Conservation (phyloP, 805 yeast species). For the Teunomyces cretensis region DNA sequence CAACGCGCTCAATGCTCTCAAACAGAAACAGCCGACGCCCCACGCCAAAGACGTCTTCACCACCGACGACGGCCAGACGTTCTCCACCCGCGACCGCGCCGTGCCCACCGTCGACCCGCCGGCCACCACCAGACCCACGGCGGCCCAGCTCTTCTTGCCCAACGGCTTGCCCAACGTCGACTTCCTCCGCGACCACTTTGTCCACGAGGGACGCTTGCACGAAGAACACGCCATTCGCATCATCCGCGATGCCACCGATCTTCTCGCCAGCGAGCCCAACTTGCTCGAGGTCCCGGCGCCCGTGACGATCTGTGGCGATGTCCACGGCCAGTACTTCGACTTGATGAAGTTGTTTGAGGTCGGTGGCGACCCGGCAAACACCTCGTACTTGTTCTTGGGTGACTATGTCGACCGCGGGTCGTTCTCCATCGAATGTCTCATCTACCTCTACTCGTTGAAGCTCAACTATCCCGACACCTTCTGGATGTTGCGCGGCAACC, state of each 20-base stretch:
- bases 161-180: constrained; percentile 71
- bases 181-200: constrained; percentile 72
- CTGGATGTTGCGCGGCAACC: constrained; percentile 89
- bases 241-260: constrained; percentile 59
- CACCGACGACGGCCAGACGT: constrained; percentile 57
- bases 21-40: constrained; percentile 34
- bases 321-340: constrained; percentile 95
- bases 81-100: constrained; percentile 58
- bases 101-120: constrained; percentile 64
- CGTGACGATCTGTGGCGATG: constrained; percentile 92
- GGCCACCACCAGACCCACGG: constrained; percentile 60
- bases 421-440: constrained; percentile 77
- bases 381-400: constrained; percentile 82
- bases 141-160: constrained; percentile 61
- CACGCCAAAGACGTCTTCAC: constrained; percentile 40
- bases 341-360: constrained; percentile 87
- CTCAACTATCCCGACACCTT: constrained; percentile 70
- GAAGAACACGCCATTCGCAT: constrained; percentile 71
- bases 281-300: constrained; percentile 84
- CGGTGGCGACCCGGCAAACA: constrained; percentile 81
- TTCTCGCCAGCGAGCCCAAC: constrained; percentile 73
- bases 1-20: constrained; percentile 63
- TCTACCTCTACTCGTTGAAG: constrained; percentile 77
- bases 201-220: constrained; percentile 75
- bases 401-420: constrained; percentile 96